Conservation (phyloP, 371 early-diverging fungal genomes). For the Capniomyces stellatus region DNA sequence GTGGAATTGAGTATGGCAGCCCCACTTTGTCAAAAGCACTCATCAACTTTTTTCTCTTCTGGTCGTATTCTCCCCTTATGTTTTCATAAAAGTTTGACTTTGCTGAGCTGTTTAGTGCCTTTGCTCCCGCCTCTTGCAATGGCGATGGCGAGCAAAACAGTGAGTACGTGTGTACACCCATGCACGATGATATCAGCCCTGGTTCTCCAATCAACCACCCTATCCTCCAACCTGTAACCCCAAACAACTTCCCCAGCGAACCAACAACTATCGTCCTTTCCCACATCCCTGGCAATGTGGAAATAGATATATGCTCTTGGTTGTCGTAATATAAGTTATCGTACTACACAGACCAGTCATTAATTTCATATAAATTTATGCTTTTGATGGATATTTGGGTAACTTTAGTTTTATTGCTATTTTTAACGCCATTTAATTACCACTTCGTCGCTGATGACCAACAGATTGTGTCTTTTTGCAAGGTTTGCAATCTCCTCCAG, state of each 20-base stretch:
- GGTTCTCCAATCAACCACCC: slow-evolving; percentile 84
- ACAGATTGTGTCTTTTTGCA: slow-evolving; percentile 60
- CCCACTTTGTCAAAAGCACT: slow-evolving; percentile 44
- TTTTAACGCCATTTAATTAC: too few relatives aligned
- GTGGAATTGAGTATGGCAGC: slow-evolving; percentile 65
- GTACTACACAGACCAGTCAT: too few relatives aligned
- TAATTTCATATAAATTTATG: too few relatives aligned
- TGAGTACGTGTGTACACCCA: slow-evolving; percentile 78
- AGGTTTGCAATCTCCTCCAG: slow-evolving; percentile 60
- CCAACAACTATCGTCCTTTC: slow-evolving; percentile 86
- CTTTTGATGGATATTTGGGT: too few relatives aligned
- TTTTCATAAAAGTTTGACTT: slow-evolving; percentile 42
- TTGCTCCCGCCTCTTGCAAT: slow-evolving; percentile 81
- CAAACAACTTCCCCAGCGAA: slow-evolving; percentile 84
- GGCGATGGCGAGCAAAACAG: slow-evolving; percentile 80
- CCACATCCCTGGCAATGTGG: slow-evolving; percentile 68
- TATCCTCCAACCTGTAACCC: slow-evolving; percentile 92
- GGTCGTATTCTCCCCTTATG: slow-evolving; percentile 46
- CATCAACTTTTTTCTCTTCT: slow-evolving; percentile 51
- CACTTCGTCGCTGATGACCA: slow-evolving; percentile 87
- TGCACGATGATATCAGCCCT: slow-evolving; percentile 46
- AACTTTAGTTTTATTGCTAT: too few relatives aligned
- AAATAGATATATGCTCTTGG: slow-evolving; percentile 50
- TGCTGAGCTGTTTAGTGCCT: slow-evolving; percentile 45
- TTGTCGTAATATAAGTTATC: slow-evolving; percentile 74